A percentile compares a stretch with the other conserved stretches of the same genome.
Evolutionary conservation across 495 filamentous ascomycete species (phyloP).

Genomic region (Aspergillus taichungensis): DNA sequence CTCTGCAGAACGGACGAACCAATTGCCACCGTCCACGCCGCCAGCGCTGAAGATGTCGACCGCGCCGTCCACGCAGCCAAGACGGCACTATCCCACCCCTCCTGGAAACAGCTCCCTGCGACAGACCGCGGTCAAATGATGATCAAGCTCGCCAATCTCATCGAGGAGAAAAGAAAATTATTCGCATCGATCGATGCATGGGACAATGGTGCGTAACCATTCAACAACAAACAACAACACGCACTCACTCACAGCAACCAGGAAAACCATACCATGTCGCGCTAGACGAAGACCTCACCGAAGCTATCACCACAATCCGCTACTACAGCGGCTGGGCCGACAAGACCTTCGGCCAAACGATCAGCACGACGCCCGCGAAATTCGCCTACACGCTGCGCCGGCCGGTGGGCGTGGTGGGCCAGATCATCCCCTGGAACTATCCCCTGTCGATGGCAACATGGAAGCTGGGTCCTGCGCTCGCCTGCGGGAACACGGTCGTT

Average conservation of each 20-base stretch:
- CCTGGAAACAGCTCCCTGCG: conserved; percentile 68
- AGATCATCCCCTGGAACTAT: conserved; percentile 94
- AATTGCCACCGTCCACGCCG: conserved; percentile 79
- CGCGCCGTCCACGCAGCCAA: conserved; percentile 73
- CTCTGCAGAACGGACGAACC: conserved; percentile 65
- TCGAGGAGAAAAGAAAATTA: conserved; percentile 57
- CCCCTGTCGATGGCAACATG: conserved; percentile 81
- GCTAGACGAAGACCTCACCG: conserved; percentile 61
- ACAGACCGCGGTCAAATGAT: conserved; percentile 71
- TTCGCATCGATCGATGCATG: conserved; percentile 90
- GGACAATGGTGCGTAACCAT: conserved; percentile 60
- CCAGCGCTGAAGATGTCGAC: conserved; percentile 72
- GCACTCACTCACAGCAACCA: conserved; percentile 8
- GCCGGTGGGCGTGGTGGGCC: conserved; percentile 80
- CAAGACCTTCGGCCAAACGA: conserved; percentile 85
- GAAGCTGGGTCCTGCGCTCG: conserved; percentile 85
- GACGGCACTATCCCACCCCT: conserved; percentile 63
- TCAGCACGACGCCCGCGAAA: conserved; percentile 68
- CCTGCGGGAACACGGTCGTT: conserved; percentile 80
- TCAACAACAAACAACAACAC: background rate
- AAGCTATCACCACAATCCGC: conserved; percentile 59
- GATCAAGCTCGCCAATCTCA: conserved; percentile 62
- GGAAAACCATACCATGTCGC: conserved; percentile 68
- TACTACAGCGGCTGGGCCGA: conserved; percentile 92
- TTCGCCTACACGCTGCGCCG: conserved; percentile 85